Evolutionary conservation across 768 basidiomycete genomes (phyloP), one percentile per base, ranked within the genome.

Genomic region (Mycena polygramma): DNA sequence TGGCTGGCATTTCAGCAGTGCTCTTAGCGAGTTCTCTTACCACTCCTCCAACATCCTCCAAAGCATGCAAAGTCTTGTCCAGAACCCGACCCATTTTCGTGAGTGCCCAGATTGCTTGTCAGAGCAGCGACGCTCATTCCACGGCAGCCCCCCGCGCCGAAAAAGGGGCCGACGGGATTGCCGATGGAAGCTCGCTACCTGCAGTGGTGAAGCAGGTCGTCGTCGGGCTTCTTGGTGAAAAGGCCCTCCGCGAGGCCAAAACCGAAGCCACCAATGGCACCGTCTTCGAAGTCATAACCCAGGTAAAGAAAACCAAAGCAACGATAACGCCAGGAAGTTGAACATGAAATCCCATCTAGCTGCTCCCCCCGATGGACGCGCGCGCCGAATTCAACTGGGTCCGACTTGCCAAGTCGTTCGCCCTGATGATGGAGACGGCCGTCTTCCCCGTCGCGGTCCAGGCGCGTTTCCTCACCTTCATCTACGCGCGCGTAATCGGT

Each of bases 341-440:
- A 30, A 30, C 6, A 30, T 30, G 30, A 30, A 30, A 30, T 30
- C 6, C 30, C 30, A 30, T 46, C 19, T 37, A 61, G 59, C n/a
- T 61, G 59, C 36, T 61, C 41, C 59, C 59, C 19, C 45, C 59
- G 22, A 26, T 61, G 45, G 24, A 22, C 14, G 17, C 59, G 45
- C 30, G 45, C 17, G 59, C 59, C 11, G 75, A 64, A 17, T 80
- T 77, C 74, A 78, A 77, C 71, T 81, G 80, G 80, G 53, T 52
- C 45, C 75, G 73, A 51, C 66, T 81, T 11, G 79, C 68, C 2
- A 73, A 69, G 63, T 76, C 77, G 4, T 81, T 81, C 61, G 76
- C 77, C 14, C 74, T 74, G 11, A 81, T 81, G 80, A 72, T 80
- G 10, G 76, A 77, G 26, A 75, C 78, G 22, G 75, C 77, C 24